Evolutionary conservation across 2,329 filamentous ascomycete species (phyloP), one percentile per base, ranked within the genome.

Genomic region (Pseudogymnoascus pannorum): DNA sequence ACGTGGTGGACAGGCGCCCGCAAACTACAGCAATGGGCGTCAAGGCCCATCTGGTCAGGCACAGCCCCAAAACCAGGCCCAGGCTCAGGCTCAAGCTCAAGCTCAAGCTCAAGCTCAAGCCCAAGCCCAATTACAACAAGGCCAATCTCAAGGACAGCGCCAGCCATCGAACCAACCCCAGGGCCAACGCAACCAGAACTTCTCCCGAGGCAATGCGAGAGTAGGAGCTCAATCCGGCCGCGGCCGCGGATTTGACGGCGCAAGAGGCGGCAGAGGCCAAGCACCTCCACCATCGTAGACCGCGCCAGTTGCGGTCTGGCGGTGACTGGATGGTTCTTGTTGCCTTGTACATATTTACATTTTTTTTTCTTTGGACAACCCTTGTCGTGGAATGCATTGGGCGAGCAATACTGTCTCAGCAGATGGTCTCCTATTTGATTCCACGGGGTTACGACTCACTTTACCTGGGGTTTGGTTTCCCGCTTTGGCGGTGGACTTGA

Each of bases 321-420:
- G 60, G n/a, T 61, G 66, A 62, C 36, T 57, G 59, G 48, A 18
- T 44, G 42, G 31, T 61, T 59, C 38, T 62, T 65, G 68, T 63
- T 61, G 63, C 63, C 67, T 68, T 72, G 71, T 72, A 72, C 61
- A 72, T 72, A 72, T 67, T 69, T 66, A 61, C 61, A 68, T 69
- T 64, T 62, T 63, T 62, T 64, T 36, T 36, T 14, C n/a, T n/a
- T n/a, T n/a, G n/a, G 26, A 35, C 59, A 58, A 36, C 31, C 61
- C 61, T 62, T 61, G 62, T 64, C 60, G 59, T 64, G 64, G 62
- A 60, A 62, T 63, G 57, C 64, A 64, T 58, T 58, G 57, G 51
- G 61, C 40, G 64, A 64, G 60, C 58, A 60, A 16, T 31, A 66
- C 60, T 62, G 63, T 62, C 62, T 63, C 54, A 59, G 64, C 59